A percentile compares a stretch with the other conserved stretches of the same genome.
phyloP scores from a whole-genome alignment of 78 protist species.

The Dictyostelium firmibasis region DNA sequence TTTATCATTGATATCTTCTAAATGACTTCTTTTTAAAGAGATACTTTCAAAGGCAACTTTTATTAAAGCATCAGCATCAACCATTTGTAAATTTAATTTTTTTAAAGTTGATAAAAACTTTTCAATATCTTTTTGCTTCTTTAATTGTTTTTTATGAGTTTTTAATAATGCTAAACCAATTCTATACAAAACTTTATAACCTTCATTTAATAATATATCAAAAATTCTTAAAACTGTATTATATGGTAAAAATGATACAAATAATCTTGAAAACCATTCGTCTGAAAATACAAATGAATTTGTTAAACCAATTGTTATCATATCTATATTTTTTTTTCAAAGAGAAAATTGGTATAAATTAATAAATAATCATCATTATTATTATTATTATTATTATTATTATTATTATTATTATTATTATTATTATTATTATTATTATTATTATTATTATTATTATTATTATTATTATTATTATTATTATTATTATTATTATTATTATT shows the following conservation, averaged over 20 bases:
- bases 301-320: conserved; percentile 41
- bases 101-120: conserved; percentile 11
- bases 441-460: too few species aligned
- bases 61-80: conserved; percentile 17
- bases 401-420: too few species aligned
- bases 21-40: conserved; percentile 16
- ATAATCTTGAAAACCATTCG: conserved; percentile 71
- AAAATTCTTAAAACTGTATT: conserved; percentile 34
- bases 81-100: conserved; percentile 12
- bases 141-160: conserved; percentile 22
- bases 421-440: too few species aligned
- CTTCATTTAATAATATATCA: conserved; percentile 52
- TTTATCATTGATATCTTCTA: conserved; percentile 4
- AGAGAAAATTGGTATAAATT: not conserved
- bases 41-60: conserved; percentile 43
- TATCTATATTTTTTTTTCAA: too few species aligned
- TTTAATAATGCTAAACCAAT: conserved; percentile 28
- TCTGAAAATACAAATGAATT: conserved; percentile 13
- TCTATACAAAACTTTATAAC: conserved; percentile 64
- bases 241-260: conserved; percentile 54
- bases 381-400: too few species aligned
- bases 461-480: not conserved
- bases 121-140: not conserved
- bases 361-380: too few species aligned
- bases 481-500: not conserved